phyloP scores from a whole-genome alignment of 2,329 filamentous ascomycete genomes.

The Nothopassalora personata region DNA sequence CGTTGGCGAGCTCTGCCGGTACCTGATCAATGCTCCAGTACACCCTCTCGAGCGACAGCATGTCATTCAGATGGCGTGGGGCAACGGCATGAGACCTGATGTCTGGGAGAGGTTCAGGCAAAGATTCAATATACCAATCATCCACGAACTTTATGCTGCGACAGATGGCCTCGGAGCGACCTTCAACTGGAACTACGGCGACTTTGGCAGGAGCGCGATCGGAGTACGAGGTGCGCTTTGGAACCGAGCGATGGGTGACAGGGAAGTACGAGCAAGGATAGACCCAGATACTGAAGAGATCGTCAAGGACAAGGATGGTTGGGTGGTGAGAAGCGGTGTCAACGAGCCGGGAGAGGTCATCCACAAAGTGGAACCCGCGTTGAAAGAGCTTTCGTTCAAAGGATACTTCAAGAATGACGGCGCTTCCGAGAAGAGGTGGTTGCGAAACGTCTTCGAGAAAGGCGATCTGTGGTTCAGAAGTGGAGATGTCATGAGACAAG shows the following conservation, averaged over 20 bases:
- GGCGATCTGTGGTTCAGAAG: slow-evolving; percentile 81
- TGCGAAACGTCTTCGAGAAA: slow-evolving; percentile 64
- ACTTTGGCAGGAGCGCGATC: slow-evolving; percentile 25
- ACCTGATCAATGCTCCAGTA: slow-evolving; percentile 63
- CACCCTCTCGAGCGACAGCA: slow-evolving; percentile 66
- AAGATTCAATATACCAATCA: slow-evolving; percentile 47
- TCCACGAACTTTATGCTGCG: slow-evolving; percentile 34
- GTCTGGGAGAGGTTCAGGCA: slow-evolving; percentile 61
- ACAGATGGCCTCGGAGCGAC: slow-evolving; percentile 30
- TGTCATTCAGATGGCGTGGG: slow-evolving; percentile 65
- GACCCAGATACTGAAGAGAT: slow-evolving; percentile 66
- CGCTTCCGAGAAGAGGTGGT: slow-evolving; percentile 67
- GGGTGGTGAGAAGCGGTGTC: slow-evolving; percentile 55
- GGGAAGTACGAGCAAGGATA: slow-evolving; percentile 57
- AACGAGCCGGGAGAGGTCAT: slow-evolving; percentile 72
- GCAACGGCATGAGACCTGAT: slow-evolving; percentile 77
- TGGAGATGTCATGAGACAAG: slow-evolving; percentile 69
- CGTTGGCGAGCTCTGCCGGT: slow-evolving; percentile 78
- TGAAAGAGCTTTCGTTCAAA: slow-evolving; percentile 63
- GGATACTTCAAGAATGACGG: slow-evolving; percentile 72
- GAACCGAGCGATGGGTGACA: slow-evolving; percentile 19
- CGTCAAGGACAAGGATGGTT: slow-evolving; percentile 58
- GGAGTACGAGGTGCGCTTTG: slow-evolving; percentile 24
- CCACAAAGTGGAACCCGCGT: slow-evolving; percentile 58
- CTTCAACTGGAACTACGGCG: slow-evolving; percentile 27